Evolutionary conservation across 306 rosid species (phyloP).

Genomic region (Trifolium subterraneum): DNA sequence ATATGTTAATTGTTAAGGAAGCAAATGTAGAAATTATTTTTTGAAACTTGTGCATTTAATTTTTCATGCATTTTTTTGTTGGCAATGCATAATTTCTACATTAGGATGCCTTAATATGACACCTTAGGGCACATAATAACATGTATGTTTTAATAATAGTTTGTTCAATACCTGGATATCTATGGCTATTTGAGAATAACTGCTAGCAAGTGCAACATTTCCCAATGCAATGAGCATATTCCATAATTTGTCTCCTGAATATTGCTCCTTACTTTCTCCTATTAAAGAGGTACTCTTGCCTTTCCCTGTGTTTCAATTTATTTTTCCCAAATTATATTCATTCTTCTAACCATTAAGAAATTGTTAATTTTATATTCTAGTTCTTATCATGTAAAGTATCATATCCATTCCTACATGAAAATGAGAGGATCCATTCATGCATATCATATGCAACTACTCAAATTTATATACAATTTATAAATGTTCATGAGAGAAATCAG

Average conservation of each 20-base stretch:
- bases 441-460: no score
- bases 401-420: no score
- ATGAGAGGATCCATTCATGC: no score
- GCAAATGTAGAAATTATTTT: no score
- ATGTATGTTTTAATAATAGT: no score
- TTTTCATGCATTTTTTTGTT: no score
- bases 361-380: neutral
- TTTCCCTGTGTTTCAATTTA: slow-evolving; percentile 48
- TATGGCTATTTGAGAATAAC: slow-evolving; percentile 48
- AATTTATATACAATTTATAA: neutral
- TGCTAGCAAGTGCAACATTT: slow-evolving; percentile 62
- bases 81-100: no score
- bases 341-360: neutral
- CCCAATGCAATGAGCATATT: slow-evolving; percentile 58
- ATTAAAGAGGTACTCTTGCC: slow-evolving; percentile 44
- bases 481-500: neutral
- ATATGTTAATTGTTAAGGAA: no score
- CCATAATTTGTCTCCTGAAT: slow-evolving; percentile 45
- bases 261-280: slow-evolving; percentile 34
- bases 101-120: no score
- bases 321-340: neutral
- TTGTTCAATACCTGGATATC: slow-evolving; percentile 53
- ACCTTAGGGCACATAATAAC: no score
- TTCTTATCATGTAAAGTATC: no score
- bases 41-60: no score